Conservation (phyloP, 2,329 filamentous ascomycete genomes). For the Ophiobolus disseminans region DNA sequence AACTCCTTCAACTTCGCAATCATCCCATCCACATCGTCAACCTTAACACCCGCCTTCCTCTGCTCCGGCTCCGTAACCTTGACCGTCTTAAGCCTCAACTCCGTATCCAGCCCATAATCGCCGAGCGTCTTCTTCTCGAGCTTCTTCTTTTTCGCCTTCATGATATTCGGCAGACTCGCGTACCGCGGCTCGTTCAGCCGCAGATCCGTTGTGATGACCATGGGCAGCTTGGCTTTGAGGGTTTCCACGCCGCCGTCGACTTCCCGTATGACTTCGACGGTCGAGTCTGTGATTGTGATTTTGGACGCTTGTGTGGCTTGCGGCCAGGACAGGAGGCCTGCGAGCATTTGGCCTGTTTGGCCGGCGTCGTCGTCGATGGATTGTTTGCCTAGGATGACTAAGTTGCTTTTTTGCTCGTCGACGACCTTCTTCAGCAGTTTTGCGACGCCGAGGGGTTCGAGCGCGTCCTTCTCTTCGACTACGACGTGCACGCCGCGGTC, state of each 20-base stretch:
- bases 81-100: conserved; percentile 82
- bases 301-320: conserved; percentile 94
- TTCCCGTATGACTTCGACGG: conserved; percentile 82
- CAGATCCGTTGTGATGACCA: conserved; percentile 95
- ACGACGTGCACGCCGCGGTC: conserved; percentile 85
- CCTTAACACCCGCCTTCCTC: conserved; percentile 93
- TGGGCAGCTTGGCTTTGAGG: conserved; percentile 80
- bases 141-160: conserved; percentile 99
- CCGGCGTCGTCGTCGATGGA: conserved; percentile 95
- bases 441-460: conserved; percentile 90
- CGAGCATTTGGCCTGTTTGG: conserved; percentile 98
- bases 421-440: conserved; percentile 84
- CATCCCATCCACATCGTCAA: conserved; percentile 95
- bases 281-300: conserved; percentile 76
- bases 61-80: conserved; percentile 89
- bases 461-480: conserved; percentile 66
- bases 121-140: conserved; percentile 87
- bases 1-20: conserved; percentile 94
- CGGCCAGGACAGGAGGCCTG: conserved; percentile 87
- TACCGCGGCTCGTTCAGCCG: conserved; percentile 94
- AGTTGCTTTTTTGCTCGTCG: conserved; percentile 83
- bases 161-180: conserved; percentile 95
- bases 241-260: conserved; percentile 97
- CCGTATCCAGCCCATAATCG: conserved; percentile 76
- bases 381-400: conserved; percentile 96